Conservation (phyloP, 306 rosid species). For the Albizia julibrissin region DNA sequence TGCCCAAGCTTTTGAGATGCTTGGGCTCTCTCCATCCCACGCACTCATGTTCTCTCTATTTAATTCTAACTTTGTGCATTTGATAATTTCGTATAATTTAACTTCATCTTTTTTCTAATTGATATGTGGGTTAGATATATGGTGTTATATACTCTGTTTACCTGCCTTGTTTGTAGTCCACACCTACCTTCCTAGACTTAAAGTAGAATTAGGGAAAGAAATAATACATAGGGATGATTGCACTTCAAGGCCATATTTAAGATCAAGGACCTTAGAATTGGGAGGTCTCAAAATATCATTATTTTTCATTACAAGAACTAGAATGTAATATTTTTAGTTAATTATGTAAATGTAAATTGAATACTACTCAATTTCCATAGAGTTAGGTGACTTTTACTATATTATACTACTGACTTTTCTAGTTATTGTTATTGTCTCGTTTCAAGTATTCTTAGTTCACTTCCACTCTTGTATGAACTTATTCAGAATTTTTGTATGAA, state of each 20-base stretch:
- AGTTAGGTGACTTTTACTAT: neutral
- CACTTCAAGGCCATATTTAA: neutral
- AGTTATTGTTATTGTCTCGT: neutral
- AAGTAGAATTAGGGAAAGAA: neutral
- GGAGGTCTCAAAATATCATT: neutral
- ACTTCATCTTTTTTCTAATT: conserved; percentile 28
- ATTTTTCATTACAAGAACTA: neutral
- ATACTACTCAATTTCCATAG: neutral
- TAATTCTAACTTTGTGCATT: neutral
- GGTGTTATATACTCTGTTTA: conserved; percentile 21
- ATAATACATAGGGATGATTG: neutral
- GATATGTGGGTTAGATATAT: conserved; percentile 2
- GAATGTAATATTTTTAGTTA: neutral
- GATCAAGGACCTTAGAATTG: neutral
- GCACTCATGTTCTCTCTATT: neutral
- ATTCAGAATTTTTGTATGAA: no score
- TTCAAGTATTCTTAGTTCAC: neutral
- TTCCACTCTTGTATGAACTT: no score
- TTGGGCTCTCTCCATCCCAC: neutral
- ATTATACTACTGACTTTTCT: neutral
- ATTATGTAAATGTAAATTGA: neutral
- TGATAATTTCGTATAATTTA: neutral
- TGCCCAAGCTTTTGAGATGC: neutral
- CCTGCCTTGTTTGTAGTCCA: neutral
- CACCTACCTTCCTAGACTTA: conserved; percentile 16